Evolutionary conservation across 1,284 basidiomycete species (phyloP).

Genomic region (Coniophora puteana): DNA sequence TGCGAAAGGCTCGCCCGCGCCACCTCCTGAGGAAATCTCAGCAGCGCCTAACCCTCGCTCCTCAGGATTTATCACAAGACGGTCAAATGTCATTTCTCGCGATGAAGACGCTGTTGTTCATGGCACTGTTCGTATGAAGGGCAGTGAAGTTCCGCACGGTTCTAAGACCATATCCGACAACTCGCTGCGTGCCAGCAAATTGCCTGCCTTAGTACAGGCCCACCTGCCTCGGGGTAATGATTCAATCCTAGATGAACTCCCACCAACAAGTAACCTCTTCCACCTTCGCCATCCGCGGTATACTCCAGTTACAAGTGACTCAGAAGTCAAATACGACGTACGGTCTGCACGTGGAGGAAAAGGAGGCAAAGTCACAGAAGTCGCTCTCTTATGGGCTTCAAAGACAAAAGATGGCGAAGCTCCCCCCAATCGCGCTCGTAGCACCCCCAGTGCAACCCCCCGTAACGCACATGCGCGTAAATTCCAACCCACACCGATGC

Average conservation of each 20-base stretch:
- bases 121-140: too few relatives aligned
- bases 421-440: too few relatives aligned
- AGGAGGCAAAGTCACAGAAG: constrained; percentile 72
- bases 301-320: constrained; percentile 34
- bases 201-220: too few relatives aligned
- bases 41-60: constrained; percentile 63
- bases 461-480: constrained; percentile 10
- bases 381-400: constrained; percentile 70
- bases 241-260: too few relatives aligned
- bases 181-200: too few relatives aligned
- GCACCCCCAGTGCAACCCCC: too few relatives aligned
- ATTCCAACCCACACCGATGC: constrained; percentile 5
- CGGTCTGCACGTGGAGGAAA: constrained; percentile 75
- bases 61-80: constrained; percentile 64
- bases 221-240: too few relatives aligned
- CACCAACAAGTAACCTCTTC: constrained; percentile 10
- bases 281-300: constrained; percentile 28
- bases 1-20: constrained; percentile 34
- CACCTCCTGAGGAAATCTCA: constrained; percentile 36
- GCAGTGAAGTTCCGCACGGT: too few relatives aligned
- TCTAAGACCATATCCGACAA: too few relatives aligned
- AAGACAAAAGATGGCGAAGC: constrained; percentile 24
- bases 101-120: too few relatives aligned
- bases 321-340: constrained; percentile 64
- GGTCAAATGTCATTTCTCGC: neutral